phyloP scores from a whole-genome alignment of 2,329 filamentous ascomycete species.

The Whalleya microplaca region DNA sequence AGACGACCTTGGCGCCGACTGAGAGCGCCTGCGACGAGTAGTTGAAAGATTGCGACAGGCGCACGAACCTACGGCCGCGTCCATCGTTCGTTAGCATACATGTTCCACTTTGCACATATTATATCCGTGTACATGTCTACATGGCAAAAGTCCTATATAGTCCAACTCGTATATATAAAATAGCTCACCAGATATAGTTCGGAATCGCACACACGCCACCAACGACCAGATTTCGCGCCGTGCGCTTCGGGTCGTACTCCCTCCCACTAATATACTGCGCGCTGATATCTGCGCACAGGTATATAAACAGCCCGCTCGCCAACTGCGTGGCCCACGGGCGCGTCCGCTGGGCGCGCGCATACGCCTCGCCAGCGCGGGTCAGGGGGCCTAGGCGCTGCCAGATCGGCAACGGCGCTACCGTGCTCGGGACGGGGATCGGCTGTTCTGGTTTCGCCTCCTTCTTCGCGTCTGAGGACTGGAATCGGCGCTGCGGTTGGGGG shows the following conservation, averaged over 20 bases:
- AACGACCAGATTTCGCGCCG: constrained; percentile 72
- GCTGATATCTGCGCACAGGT: constrained; percentile 75
- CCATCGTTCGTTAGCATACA: too few relatives aligned
- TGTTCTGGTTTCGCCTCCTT: constrained; percentile 25
- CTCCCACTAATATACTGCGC: constrained; percentile 70
- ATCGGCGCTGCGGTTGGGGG: constrained; percentile 17
- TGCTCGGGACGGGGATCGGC: constrained; percentile 49
- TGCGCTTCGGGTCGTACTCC: constrained; percentile 71
- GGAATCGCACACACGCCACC: constrained; percentile 76
- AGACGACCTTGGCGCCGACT: constrained; percentile 73
- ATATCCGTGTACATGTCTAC: neutral
- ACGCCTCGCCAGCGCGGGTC: constrained; percentile 58
- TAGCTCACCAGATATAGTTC: constrained; percentile 74
- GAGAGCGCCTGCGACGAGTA: constrained; percentile 73
- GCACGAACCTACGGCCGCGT: constrained; percentile 80
- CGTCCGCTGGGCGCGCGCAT: constrained; percentile 70
- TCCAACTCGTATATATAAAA: neutral
- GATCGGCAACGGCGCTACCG: constrained; percentile 45
- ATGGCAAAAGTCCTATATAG: neutral
- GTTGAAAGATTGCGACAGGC: constrained; percentile 81
- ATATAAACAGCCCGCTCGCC: constrained; percentile 75
- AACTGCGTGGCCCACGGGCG: constrained; percentile 82
- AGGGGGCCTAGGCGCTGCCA: constrained; percentile 64
- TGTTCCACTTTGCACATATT: too few relatives aligned
- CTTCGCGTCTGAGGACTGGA: constrained; percentile 25